Base-by-base conservation (phyloP, 306 rosid genomes). In the Prinsepia uniflora region DNA sequence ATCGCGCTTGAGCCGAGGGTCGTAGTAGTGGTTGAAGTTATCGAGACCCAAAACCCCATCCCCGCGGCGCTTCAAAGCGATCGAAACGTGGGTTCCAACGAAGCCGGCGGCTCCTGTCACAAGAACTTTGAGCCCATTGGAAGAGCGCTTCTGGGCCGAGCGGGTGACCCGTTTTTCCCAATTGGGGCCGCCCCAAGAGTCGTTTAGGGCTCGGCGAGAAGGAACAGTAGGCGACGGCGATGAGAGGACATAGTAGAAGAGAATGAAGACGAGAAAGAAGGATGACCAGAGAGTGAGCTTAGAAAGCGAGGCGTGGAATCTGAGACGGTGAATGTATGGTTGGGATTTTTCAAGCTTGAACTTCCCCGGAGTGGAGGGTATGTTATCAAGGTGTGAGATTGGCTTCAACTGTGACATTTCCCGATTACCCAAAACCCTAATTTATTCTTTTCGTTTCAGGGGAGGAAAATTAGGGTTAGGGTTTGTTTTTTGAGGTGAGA, bases 61-160 rank as follows among this genome's bases (percentile, higher is more conserved):
- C 11, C 96, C 98, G 20, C 92, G 96, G 30, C 86, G 90, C 79
- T 83, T 89, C 10, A 92, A 75, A 0, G 94, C 88, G 13, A 92
- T 67, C 4, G 98, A 83, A 41, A 89, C 94, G 70, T 92, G 97
- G 1, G 90, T 73, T 9, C 96, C 96, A 69, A 92, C 97, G 66
- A 92, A 92, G 1, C 94, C 96, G 8, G 89, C 85, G 6, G 96
- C 95, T 22, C 98, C 96, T 12, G 94, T 92, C 53, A 92, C 92
- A 3, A 92, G 89, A 5, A 92, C 90, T 11, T 88, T 77, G 49
- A 78, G 69, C 13, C 81, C 82, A 9, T 88, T 78, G 30, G 58
- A 5, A 7, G 91, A 76, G 18, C 19, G 56, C 19, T 68, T 62
- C 10, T 84, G 81, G 0, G 89, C 78, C 5, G 96, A 92, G 63